Base-by-base conservation (phyloP, 1,284 basidiomycete species). In the Chiua sp. region DNA sequence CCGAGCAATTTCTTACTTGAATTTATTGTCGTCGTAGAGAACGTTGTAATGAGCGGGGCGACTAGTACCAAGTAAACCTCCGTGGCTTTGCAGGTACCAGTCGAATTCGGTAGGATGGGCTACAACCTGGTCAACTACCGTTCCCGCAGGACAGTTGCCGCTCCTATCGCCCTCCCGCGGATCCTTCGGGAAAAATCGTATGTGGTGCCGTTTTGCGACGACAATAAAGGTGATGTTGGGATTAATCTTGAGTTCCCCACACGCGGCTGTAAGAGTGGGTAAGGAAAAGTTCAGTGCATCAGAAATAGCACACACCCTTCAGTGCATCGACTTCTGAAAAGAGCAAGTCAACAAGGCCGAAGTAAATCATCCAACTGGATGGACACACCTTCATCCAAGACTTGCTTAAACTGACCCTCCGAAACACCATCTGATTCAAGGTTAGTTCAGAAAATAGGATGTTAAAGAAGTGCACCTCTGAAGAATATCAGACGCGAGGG, bases 31-130 rank as follows among this genome's bases (percentile, higher is more conserved):
- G 63, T 89, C 87, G 42, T 82, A 71, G 1, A 88, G 75, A 7
- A 87, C 83, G 42, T 82, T 85, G 67, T 92, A 93, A 72, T 93
- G 92, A 4, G 90, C 82, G 1, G 85, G 83, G 13, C 84, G 77
- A 71, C 83, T 85, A 2, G 87, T 89, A 13, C 88, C 88, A 3
- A 90, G 74, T 3, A 90, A 73, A 16, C 87, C 91, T 47, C 85
- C 90, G 63, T 94, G 92, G 58, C 85, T 86, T 70, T 91, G 87
- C 1, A 92, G 78, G 67, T 93, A 94, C 72, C 90, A 94, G 67
- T 94, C 92, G 55, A 91, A 91, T 67, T 92, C 91, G 1, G 85
- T 83, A 0, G 91, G 90, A 68, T 91, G 88, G 1, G 83, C 80
- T 23, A 92, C 82, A 11, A 88, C 88, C 39, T 79, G 77, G 68